phyloP scores from a whole-genome alignment of 2,329 filamentous ascomycete species.

The Epichloe baconii region DNA sequence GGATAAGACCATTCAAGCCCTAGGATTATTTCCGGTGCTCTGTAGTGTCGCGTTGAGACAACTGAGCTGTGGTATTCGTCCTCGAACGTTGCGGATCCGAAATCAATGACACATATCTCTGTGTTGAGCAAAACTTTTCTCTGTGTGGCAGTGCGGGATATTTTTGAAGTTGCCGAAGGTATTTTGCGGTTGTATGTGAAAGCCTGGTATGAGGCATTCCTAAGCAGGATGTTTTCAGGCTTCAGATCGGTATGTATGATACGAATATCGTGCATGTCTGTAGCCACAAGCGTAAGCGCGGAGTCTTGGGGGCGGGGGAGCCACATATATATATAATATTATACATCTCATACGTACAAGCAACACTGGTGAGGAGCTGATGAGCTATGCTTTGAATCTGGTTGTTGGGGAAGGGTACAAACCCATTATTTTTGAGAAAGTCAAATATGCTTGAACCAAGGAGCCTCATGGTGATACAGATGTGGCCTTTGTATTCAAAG shows the following conservation, averaged over 20 bases:
- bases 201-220: constrained; percentile 51
- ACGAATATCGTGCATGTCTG: constrained; percentile 71
- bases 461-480: constrained; percentile 68
- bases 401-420: constrained; percentile 94
- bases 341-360: constrained; percentile 51
- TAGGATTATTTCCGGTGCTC: constrained; percentile 58
- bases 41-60: constrained; percentile 56
- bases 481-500: constrained; percentile 95
- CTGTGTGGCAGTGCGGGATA: constrained; percentile 45
- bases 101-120: constrained; percentile 58
- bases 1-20: constrained; percentile 59
- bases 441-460: constrained; percentile 96
- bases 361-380: constrained; percentile 94
- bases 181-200: constrained; percentile 60
- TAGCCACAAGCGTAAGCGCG: too few relatives aligned
- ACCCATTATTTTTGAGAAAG: constrained; percentile 88
- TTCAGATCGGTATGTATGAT: constrained; percentile 83
- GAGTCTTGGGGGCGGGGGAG: too few relatives aligned
- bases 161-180: constrained; percentile 29
- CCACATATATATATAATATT: too few relatives aligned
- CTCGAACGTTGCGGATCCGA: constrained; percentile 59
- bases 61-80: constrained; percentile 62
- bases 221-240: constrained; percentile 57
- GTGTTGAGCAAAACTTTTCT: constrained; percentile 53
- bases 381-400: constrained; percentile 96